These are phyloP conservation scores for Pseudogymnoascus sp. DNA, from an alignment of 2,329 filamentous ascomycete genomes.

Conservation along the genomic window DNA sequence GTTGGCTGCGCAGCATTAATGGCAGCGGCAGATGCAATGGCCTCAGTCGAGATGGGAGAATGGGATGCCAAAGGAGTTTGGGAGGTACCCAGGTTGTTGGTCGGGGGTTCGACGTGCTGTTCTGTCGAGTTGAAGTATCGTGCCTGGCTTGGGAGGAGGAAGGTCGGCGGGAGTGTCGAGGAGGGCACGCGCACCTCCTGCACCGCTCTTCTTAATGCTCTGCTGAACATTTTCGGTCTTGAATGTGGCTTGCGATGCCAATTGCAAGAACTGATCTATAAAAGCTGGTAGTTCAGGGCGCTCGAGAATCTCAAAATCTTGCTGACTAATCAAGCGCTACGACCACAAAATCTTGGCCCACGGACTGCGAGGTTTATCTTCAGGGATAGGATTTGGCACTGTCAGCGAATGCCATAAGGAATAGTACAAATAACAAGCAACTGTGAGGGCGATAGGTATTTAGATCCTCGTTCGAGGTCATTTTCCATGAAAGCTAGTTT, in stretches of 20 bases:
- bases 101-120: constrained; percentile 37
- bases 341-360: constrained; percentile 1
- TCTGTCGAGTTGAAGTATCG: constrained; percentile 42
- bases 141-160: constrained; percentile 39
- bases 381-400: constrained; percentile 78
- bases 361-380: constrained; percentile 40
- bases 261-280: not conserved
- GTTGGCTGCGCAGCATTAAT: constrained; percentile 16
- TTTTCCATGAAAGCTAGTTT: not conserved
- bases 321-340: constrained; percentile 2
- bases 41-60: constrained; percentile 11
- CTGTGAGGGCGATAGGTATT: constrained; percentile 50
- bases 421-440: constrained; percentile 53
- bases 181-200: constrained; percentile 45
- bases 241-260: constrained; percentile 6
- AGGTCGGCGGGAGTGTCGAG: constrained; percentile 38
- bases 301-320: constrained; percentile 10
- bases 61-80: constrained; percentile 13
- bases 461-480: constrained; percentile 33
- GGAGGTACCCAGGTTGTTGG: constrained; percentile 17
- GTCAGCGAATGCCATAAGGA: constrained; percentile 82
- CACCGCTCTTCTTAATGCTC: constrained; percentile 54
- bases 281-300: constrained; percentile 5
- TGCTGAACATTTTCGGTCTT: constrained; percentile 27
- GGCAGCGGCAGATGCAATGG: not conserved